Evolutionary conservation across 768 basidiomycete genomes (phyloP).

Genomic region (Omphalotus guepiniiformis): DNA sequence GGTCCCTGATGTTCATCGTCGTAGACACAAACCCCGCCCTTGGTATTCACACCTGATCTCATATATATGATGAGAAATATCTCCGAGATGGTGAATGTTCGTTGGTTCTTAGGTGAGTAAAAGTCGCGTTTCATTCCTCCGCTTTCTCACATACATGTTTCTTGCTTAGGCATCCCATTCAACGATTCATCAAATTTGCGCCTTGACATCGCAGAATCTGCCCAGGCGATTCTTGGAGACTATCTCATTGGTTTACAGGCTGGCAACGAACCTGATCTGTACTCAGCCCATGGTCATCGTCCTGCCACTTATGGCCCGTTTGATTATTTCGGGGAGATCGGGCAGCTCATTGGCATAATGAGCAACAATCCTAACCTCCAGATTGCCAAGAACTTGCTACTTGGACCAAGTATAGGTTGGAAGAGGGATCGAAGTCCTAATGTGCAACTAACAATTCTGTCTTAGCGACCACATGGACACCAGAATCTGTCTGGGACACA

Average conservation of each 20-base stretch:
- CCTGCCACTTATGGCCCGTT: background rate
- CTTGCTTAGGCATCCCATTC: constrained; percentile 34
- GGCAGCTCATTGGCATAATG: constrained; percentile 31
- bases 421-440: background rate
- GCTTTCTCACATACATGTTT: too few relatives aligned
- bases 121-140: too few relatives aligned
- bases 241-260: constrained; percentile 49
- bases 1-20: background rate
- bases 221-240: constrained; percentile 47
- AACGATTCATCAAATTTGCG: constrained; percentile 42
- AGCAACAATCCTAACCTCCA: constrained; percentile 20
- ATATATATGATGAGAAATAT: constrained; percentile 50
- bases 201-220: constrained; percentile 41
- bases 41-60: constrained; percentile 47
- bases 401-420: constrained; percentile 30
- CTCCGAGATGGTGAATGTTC: constrained; percentile 36
- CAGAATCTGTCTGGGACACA: constrained; percentile 31
- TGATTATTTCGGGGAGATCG: constrained; percentile 35
- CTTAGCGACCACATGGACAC: constrained; percentile 36
- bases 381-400: constrained; percentile 30
- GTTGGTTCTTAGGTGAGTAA: constrained; percentile 48
- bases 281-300: constrained; percentile 24
- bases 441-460: too few relatives aligned
- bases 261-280: constrained; percentile 63
- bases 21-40: constrained; percentile 50